Evolutionary conservation across 2,329 filamentous ascomycete genomes (phyloP).

Genomic region (Rasamsonia emersonii): DNA sequence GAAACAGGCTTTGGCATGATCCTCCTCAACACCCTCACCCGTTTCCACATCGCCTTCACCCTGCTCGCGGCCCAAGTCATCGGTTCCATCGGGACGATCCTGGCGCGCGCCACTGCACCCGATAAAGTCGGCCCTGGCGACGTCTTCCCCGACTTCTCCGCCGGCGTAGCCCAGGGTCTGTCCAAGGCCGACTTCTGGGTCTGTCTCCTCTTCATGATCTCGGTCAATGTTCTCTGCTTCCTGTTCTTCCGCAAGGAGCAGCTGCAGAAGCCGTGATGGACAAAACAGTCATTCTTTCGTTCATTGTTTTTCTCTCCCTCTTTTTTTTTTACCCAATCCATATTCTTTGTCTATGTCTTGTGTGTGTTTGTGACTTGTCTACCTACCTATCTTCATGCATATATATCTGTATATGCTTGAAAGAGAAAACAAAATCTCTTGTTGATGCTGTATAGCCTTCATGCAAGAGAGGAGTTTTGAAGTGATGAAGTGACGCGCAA

Average conservation of each 20-base stretch:
- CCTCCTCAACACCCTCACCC: constrained; percentile 50
- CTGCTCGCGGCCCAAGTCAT: constrained; percentile 44
- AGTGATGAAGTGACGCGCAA: too few relatives aligned
- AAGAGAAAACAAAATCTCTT: too few relatives aligned
- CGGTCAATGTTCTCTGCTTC: constrained; percentile 49
- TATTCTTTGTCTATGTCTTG: too few relatives aligned
- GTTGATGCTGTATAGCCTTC: too few relatives aligned
- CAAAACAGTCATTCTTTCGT: too few relatives aligned
- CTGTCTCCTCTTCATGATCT: constrained; percentile 41
- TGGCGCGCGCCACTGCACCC: constrained; percentile 48
- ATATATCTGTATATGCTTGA: too few relatives aligned
- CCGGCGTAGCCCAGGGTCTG: constrained; percentile 8
- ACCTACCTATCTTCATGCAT: too few relatives aligned
- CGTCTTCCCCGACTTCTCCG: constrained; percentile 48
- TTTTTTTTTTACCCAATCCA: too few relatives aligned
- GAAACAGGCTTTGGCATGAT: constrained; percentile 48
- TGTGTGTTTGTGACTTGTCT: too few relatives aligned
- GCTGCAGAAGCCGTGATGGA: constrained; percentile 15
- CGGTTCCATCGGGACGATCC: constrained; percentile 49
- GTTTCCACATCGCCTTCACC: constrained; percentile 44
- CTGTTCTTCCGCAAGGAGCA: constrained; percentile 32
- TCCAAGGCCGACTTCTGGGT: constrained; percentile 17
- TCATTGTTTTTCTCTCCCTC: too few relatives aligned
- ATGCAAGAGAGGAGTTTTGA: too few relatives aligned
- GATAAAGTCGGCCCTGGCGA: constrained; percentile 48